phyloP scores from a whole-genome alignment of 768 basidiomycete species.

The Tricholoma matsutake region DNA sequence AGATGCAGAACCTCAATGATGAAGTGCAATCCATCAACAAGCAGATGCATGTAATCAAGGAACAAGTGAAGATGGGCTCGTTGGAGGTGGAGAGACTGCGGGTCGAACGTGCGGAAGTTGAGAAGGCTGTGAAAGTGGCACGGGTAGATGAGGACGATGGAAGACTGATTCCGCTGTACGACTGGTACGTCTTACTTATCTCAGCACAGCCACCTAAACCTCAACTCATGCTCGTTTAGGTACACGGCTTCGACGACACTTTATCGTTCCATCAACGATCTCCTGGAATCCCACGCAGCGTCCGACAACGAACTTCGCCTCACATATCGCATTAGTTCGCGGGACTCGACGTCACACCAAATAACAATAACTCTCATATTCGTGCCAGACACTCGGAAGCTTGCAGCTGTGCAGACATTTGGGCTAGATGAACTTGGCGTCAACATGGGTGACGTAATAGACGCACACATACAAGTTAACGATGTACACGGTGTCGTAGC shows the following conservation, averaged over 20 bases:
- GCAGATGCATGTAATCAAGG: conserved; percentile 52
- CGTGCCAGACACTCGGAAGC: conserved; percentile 61
- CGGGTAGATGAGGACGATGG: conserved; percentile 63
- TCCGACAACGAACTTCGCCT: conserved; percentile 80
- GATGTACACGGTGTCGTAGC: conserved; percentile 65
- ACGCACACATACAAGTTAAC: conserved; percentile 59
- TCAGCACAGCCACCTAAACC: background rate
- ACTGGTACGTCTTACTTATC: conserved; percentile 48
- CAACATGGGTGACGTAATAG: conserved; percentile 57
- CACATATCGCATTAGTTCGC: conserved; percentile 49
- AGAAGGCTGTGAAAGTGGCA: conserved; percentile 59
- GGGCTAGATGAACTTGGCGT: conserved; percentile 51
- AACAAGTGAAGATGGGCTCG: conserved; percentile 54
- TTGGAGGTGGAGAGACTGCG: conserved; percentile 57
- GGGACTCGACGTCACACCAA: conserved; percentile 25
- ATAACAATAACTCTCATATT: conserved; percentile 62
- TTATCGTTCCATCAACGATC: conserved; percentile 58
- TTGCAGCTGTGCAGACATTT: conserved; percentile 56
- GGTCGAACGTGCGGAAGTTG: conserved; percentile 62
- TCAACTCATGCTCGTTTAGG: conserved; percentile 37
- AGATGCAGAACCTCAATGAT: conserved; percentile 77
- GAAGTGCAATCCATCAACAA: conserved; percentile 53
- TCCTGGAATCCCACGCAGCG: conserved; percentile 54
- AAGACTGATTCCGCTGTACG: conserved; percentile 60
- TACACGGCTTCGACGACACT: conserved; percentile 64